These are phyloP conservation scores for Candida tetrigidarum DNA, from an alignment of 1,139 yeast genomes.

Conservation along the genomic window DNA sequence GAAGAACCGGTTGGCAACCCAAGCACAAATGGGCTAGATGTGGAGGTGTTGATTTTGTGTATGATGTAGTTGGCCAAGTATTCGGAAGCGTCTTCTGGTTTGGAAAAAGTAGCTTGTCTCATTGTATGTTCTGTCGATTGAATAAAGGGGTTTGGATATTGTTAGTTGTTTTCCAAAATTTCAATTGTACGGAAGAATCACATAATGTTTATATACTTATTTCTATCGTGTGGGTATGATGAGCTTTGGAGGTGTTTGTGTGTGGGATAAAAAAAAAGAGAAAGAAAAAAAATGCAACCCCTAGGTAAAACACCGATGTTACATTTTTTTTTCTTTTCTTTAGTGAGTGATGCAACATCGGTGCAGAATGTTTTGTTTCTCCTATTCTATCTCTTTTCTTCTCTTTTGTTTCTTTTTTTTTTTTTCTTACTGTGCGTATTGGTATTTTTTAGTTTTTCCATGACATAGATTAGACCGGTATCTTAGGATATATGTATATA, in stretches of 20 bases:
- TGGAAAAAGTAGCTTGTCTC: conserved; percentile 46
- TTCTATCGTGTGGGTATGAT: too few relatives aligned
- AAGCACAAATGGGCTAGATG: conserved; percentile 55
- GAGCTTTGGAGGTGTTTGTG: too few relatives aligned
- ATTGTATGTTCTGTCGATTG: conserved; percentile 19
- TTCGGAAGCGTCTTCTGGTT: conserved; percentile 49
- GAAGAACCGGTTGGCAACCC: conserved; percentile 73
- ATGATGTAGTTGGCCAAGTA: conserved; percentile 56
- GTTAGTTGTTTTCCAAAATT: neutral
- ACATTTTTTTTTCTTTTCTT: conserved; percentile 6
- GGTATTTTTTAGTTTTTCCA: neutral
- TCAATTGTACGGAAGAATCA: too few relatives aligned
- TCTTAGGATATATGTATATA: too few relatives aligned
- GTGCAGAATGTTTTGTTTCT: too few relatives aligned
- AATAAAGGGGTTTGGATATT: neutral
- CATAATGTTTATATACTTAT: too few relatives aligned
- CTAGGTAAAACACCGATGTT: too few relatives aligned
- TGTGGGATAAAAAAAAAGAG: too few relatives aligned
- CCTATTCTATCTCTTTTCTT: too few relatives aligned
- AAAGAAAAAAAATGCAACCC: too few relatives aligned
- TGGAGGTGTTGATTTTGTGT: conserved; percentile 44
- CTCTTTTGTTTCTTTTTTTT: neutral
- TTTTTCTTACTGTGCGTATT: neutral
- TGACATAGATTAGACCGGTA: too few relatives aligned
- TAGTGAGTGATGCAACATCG: neutral